Percentiles rank a stretch among this genome's conserved stretches.
Evolutionary conservation across 352 stramenopile genomes (phyloP).

Genomic region (Phytophthora sp.): DNA sequence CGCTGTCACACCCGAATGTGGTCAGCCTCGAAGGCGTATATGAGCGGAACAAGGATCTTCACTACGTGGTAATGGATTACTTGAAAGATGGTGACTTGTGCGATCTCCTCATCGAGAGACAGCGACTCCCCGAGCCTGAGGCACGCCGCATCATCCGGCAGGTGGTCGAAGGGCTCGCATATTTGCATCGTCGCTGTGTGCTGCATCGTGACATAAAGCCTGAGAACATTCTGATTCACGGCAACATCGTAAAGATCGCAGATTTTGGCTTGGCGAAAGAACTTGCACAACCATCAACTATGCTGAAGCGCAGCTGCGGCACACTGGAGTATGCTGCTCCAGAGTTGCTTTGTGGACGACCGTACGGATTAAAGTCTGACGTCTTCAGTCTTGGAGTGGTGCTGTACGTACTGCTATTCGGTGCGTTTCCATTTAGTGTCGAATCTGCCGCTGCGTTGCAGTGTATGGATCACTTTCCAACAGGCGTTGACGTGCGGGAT

Average conservation of each 20-base stretch:
- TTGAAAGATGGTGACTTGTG: conserved; percentile 81
- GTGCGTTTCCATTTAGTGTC: conserved; percentile 78
- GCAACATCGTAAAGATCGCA: conserved; percentile 72
- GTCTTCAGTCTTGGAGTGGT: conserved; percentile 84
- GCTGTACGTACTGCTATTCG: conserved; percentile 82
- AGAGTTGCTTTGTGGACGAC: conserved; percentile 64
- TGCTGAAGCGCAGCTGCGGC: conserved; percentile 69
- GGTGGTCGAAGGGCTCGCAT: conserved; percentile 60
- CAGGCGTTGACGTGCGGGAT: conserved; percentile 72
- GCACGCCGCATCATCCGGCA: conserved; percentile 66
- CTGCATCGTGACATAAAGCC: conserved; percentile 83
- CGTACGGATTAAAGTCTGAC: conserved; percentile 81
- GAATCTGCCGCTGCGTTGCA: conserved; percentile 73
- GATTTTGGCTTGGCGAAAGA: conserved; percentile 84
- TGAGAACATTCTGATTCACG: conserved; percentile 84
- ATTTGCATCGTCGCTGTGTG: conserved; percentile 70
- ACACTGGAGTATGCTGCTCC: conserved; percentile 83
- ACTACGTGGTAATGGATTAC: conserved; percentile 87
- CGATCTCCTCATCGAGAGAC: conserved; percentile 70
- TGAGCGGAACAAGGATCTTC: conserved; percentile 62
- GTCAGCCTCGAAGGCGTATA: conserved; percentile 76
- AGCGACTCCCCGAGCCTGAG: conserved; percentile 61
- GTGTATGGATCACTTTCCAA: conserved; percentile 64
- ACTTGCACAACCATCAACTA: conserved; percentile 49
- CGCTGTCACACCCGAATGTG: conserved; percentile 72